phyloP scores from a whole-genome alignment of 2,329 filamentous ascomycete genomes.

The Lasiodiplodia sp. region DNA sequence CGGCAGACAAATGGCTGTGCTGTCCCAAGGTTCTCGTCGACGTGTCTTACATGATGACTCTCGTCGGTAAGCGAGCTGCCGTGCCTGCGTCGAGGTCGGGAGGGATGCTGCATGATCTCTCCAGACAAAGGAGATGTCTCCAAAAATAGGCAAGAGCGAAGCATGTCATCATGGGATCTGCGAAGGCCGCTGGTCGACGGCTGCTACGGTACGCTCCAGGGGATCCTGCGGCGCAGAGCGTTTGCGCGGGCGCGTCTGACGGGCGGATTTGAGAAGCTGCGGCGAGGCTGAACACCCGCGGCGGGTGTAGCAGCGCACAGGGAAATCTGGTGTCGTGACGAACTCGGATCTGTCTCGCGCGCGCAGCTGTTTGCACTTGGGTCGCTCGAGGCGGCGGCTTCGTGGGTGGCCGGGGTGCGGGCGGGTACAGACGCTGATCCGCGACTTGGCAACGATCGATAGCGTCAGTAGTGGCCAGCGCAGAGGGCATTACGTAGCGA shows the following conservation, averaged over 20 bases:
- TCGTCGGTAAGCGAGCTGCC: neutral
- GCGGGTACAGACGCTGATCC: slow-evolving; percentile 20
- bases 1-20: neutral
- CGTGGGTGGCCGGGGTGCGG: slow-evolving; percentile 8
- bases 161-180: slow-evolving; percentile 23
- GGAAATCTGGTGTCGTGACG: slow-evolving; percentile 19
- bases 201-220: slow-evolving; percentile 7
- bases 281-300: slow-evolving; percentile 3
- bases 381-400: neutral
- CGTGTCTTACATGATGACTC: neutral
- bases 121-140: slow-evolving; percentile 18
- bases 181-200: slow-evolving; percentile 7
- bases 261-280: slow-evolving; percentile 5
- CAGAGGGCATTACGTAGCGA: slow-evolving; percentile 17
- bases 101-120: slow-evolving; percentile 23
- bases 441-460: slow-evolving; percentile 29
- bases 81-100: slow-evolving; percentile 18
- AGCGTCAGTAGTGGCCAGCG: slow-evolving; percentile 23
- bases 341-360: slow-evolving; percentile 25
- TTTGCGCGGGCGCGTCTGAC: slow-evolving; percentile 11
- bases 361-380: slow-evolving; percentile 22
- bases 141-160: slow-evolving; percentile 20
- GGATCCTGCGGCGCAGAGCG: neutral
- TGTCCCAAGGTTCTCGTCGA: neutral
- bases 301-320: slow-evolving; percentile 20